Conservation (phyloP, 1,139 yeast species). For the Hemisphaericaspora xylanilytica region DNA sequence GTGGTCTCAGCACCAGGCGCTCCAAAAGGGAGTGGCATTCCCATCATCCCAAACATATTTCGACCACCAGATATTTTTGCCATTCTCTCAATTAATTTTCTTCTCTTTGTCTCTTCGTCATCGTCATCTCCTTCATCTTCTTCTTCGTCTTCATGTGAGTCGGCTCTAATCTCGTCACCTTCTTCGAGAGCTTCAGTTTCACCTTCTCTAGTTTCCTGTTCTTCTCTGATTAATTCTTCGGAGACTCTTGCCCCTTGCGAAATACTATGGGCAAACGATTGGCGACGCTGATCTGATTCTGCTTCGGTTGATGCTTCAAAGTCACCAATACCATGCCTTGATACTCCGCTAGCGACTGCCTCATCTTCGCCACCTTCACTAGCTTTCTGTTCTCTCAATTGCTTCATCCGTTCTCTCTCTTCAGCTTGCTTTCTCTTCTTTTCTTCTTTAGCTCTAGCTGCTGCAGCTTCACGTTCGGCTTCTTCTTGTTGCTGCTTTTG, state of each 20-base stretch:
- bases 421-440: slow-evolving; percentile 43
- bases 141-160: too few relatives aligned
- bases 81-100: slow-evolving; percentile 87
- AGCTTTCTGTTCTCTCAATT: slow-evolving; percentile 14
- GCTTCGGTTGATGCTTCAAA: background rate
- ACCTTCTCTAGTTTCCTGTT: slow-evolving; percentile 5
- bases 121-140: slow-evolving; percentile 43
- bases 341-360: slow-evolving; percentile 5
- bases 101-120: slow-evolving; percentile 76
- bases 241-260: background rate
- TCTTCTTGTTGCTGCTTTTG: slow-evolving; percentile 83
- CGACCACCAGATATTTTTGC: slow-evolving; percentile 93
- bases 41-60: slow-evolving; percentile 83
- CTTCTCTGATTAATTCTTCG: background rate
- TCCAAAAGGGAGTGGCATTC: slow-evolving; percentile 46
- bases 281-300: slow-evolving; percentile 4
- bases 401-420: slow-evolving; percentile 14
- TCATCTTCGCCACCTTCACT: slow-evolving; percentile 10
- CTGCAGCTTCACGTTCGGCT: slow-evolving; percentile 69
- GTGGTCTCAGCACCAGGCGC: slow-evolving; percentile 21
- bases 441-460: slow-evolving; percentile 55
- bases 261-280: slow-evolving; percentile 1
- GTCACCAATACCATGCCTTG: slow-evolving; percentile 7
- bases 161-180: slow-evolving; percentile 16
- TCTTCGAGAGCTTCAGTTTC: slow-evolving; percentile 17